Evolutionary conservation across 1,139 yeast species (phyloP).

Genomic region (Saccharomycopsis hybrid): DNA sequence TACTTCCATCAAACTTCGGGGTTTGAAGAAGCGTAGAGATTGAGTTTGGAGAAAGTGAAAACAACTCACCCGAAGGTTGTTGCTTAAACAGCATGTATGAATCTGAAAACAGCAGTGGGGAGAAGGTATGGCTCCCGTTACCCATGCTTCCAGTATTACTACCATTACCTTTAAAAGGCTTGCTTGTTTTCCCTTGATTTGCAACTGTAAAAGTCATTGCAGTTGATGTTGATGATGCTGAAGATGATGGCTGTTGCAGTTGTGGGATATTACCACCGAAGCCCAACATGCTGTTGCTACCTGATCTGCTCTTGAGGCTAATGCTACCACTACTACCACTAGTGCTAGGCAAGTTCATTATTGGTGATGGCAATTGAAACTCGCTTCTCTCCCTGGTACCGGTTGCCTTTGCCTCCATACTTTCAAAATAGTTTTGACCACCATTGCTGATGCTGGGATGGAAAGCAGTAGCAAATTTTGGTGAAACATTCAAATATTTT

Average conservation of each 20-base stretch:
- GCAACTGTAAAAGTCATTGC: background rate
- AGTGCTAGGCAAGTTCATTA: constrained; percentile 15
- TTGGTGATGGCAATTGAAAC: constrained; percentile 17
- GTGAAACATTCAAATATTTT: constrained; percentile 14
- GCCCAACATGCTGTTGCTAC: no score
- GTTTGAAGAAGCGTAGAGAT: constrained; percentile 14
- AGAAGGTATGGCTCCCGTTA: background rate
- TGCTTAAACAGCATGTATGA: constrained; percentile 3
- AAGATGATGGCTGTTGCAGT: background rate
- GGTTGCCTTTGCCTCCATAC: no score
- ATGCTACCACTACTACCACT: background rate
- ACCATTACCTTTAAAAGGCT: background rate
- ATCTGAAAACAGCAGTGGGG: constrained; percentile 2
- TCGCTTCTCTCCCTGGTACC: constrained; percentile 1
- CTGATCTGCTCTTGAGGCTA: background rate
- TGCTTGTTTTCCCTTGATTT: background rate
- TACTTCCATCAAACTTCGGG: constrained; percentile 12
- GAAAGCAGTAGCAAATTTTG: background rate
- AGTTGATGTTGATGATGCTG: background rate
- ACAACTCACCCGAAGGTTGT: constrained; percentile 6
- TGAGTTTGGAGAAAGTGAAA: constrained; percentile 17
- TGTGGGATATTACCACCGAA: no score
- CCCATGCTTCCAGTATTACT: background rate
- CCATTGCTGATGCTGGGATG: no score
- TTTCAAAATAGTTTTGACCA: no score